Evolutionary conservation across 1,284 basidiomycete species (phyloP).

Genomic region (Acaromyces ingoldii): DNA sequence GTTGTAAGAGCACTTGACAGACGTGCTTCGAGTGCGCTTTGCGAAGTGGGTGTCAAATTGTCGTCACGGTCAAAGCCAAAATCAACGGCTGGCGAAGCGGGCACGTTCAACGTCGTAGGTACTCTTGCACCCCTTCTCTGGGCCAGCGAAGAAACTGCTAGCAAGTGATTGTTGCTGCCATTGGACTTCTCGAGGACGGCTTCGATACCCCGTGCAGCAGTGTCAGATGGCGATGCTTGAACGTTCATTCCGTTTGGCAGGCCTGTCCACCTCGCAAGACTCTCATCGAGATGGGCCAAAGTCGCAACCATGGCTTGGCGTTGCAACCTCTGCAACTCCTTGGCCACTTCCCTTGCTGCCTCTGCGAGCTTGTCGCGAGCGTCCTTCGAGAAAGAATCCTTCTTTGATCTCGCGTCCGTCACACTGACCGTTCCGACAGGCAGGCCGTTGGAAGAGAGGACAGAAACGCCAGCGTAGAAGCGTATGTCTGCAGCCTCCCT

Average conservation of each 20-base stretch:
- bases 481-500: neutral
- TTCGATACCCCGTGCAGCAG: neutral
- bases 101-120: too few relatives aligned
- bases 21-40: neutral
- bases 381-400: neutral
- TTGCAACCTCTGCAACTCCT: neutral
- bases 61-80: too few relatives aligned
- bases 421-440: slow-evolving; percentile 9
- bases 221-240: neutral
- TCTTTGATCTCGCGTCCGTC: neutral
- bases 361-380: neutral
- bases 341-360: slow-evolving; percentile 3
- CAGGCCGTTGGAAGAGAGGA: slow-evolving; percentile 2
- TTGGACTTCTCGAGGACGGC: too few relatives aligned
- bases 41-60: neutral
- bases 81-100: too few relatives aligned
- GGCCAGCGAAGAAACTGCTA: too few relatives aligned
- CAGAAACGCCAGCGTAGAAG: slow-evolving; percentile 3
- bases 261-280: neutral
- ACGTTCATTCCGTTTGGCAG: neutral
- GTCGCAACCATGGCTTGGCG: neutral
- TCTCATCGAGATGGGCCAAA: slow-evolving; percentile 3
- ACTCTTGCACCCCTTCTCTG: too few relatives aligned
- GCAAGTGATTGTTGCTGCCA: too few relatives aligned
- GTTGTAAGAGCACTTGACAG: slow-evolving; percentile 10